phyloP scores from a whole-genome alignment of 495 filamentous ascomycete genomes.

The Annulohypoxylon nitens region DNA sequence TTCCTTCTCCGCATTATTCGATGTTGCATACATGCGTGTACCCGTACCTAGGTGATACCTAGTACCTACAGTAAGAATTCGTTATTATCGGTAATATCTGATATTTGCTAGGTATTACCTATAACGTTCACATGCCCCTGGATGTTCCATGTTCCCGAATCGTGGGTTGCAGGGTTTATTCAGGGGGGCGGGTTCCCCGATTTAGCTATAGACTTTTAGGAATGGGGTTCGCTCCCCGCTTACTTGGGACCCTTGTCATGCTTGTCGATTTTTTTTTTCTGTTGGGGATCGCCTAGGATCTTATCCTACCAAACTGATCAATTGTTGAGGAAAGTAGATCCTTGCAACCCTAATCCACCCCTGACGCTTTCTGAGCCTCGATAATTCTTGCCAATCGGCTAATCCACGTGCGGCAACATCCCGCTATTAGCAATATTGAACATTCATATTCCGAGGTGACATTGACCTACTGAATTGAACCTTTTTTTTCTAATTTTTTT shows the following conservation, averaged over 20 bases:
- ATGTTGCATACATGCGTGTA: conserved; percentile 12
- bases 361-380: conserved; percentile 7
- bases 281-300: conserved; percentile 46
- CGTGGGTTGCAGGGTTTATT: conserved; percentile 24
- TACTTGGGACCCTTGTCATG: conserved; percentile 10
- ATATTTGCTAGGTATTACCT: neutral
- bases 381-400: conserved; percentile 33
- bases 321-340: conserved; percentile 46
- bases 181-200: conserved; percentile 33
- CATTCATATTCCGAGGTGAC: no score
- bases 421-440: neutral
- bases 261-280: conserved; percentile 37
- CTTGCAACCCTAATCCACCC: conserved; percentile 28
- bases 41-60: conserved; percentile 9
- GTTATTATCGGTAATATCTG: neutral
- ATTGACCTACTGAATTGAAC: no score
- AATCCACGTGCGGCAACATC: conserved; percentile 35
- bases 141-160: conserved; percentile 31
- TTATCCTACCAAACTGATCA: conserved; percentile 44
- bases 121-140: conserved; percentile 20
- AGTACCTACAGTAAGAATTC: no score
- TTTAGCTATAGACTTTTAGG: conserved; percentile 19
- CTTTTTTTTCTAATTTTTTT: no score
- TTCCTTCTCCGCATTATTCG: conserved; percentile 3
- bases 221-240: conserved; percentile 36